A percentile compares a stretch with the other conserved stretches of the same genome.
phyloP scores from a whole-genome alignment of 2,329 filamentous ascomycete genomes.

The Aspergillus phoenicis region DNA sequence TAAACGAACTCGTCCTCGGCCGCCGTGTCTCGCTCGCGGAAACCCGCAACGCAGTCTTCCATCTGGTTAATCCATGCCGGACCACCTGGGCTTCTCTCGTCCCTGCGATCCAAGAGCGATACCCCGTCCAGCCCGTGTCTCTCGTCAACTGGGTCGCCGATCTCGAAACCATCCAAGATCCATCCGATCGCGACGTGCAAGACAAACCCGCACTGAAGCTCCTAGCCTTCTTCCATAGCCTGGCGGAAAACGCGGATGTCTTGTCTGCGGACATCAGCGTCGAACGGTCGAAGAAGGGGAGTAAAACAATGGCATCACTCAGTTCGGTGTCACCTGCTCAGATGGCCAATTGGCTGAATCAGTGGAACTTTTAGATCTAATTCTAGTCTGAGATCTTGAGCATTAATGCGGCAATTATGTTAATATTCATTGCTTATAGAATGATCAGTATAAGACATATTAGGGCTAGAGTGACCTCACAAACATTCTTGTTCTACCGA shows the following conservation, averaged over 20 bases:
- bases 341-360: no score
- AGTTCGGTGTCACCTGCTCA: no score
- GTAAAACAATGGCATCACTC: no score
- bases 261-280: conserved; percentile 36
- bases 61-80: conserved; percentile 51
- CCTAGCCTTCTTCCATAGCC: conserved; percentile 48
- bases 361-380: no score
- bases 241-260: conserved; percentile 32
- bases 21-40: conserved; percentile 22
- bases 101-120: conserved; percentile 45
- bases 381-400: no score
- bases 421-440: no score
- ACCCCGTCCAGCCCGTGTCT: conserved; percentile 44
- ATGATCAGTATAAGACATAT: no score
- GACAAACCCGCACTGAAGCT: conserved; percentile 54
- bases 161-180: conserved; percentile 42
- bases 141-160: conserved; percentile 51
- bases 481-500: no score
- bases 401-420: no score
- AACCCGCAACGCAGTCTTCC: conserved; percentile 39
- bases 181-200: conserved; percentile 43
- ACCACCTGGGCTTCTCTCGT: conserved; percentile 47
- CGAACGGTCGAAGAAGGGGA: no score
- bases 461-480: no score
- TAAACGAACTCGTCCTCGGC: conserved; percentile 50